Conservation (phyloP, 2,329 filamentous ascomycete genomes). For the Cadophora luteo-olivacea region DNA sequence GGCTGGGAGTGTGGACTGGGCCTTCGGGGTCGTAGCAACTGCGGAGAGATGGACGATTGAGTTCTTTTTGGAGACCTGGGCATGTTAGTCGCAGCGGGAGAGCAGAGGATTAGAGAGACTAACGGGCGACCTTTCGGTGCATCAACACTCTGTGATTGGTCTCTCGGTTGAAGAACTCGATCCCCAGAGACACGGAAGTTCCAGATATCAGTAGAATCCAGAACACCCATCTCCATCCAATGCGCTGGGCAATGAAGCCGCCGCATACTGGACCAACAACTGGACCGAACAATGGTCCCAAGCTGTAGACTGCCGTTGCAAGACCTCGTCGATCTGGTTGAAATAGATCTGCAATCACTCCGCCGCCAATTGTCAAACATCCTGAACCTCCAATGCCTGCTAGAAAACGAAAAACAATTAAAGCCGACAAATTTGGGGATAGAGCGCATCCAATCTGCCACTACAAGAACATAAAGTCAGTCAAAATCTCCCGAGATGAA, state of each 20-base stretch:
- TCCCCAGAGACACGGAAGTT: constrained; percentile 42
- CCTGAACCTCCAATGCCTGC: constrained; percentile 54
- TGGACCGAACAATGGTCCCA: constrained; percentile 42
- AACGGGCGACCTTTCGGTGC: constrained; percentile 51
- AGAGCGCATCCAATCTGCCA: constrained; percentile 72
- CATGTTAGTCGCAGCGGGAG: background rate
- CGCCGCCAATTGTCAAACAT: constrained; percentile 52
- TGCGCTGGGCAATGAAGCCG: constrained; percentile 51
- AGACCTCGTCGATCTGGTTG: constrained; percentile 41
- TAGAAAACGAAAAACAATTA: constrained; percentile 56
- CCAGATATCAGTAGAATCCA: constrained; percentile 57
- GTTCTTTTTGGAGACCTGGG: constrained; percentile 50
- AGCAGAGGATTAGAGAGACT: background rate
- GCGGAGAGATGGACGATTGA: constrained; percentile 51
- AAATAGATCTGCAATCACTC: constrained; percentile 51
- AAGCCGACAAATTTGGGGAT: constrained; percentile 53
- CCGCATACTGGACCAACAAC: constrained; percentile 43
- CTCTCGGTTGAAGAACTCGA: constrained; percentile 52
- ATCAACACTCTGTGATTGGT: constrained; percentile 60
- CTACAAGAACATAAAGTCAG: background rate
- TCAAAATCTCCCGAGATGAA: background rate
- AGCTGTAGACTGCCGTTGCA: constrained; percentile 41
- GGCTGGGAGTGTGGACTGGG: constrained; percentile 29
- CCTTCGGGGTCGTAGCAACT: constrained; percentile 51
- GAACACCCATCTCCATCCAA: constrained; percentile 53